A percentile compares a stretch with the other conserved stretches of the same genome.
Evolutionary conservation across 768 basidiomycete species (phyloP).

Genomic region (Gymnopilus junonius): DNA sequence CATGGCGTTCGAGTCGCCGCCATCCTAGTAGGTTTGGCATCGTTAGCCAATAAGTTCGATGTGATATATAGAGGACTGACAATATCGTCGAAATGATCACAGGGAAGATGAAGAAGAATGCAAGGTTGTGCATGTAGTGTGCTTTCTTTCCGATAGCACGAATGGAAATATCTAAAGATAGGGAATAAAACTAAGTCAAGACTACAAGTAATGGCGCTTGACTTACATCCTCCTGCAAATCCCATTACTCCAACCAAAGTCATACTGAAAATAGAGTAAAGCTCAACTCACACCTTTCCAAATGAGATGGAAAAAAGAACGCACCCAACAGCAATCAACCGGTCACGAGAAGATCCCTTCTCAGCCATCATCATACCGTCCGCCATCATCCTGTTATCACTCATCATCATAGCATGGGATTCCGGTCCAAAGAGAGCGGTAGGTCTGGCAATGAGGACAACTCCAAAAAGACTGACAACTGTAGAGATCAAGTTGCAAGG

Average conservation of each 20-base stretch:
- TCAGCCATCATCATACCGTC: slow-evolving; percentile 25
- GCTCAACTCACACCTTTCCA: background rate
- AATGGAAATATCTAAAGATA: slow-evolving; percentile 37
- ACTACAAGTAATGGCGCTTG: background rate
- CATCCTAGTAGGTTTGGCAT: slow-evolving; percentile 39
- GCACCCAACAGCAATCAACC: slow-evolving; percentile 50
- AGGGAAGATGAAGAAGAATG: slow-evolving; percentile 65
- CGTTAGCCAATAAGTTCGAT: background rate
- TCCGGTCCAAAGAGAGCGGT: slow-evolving; percentile 64
- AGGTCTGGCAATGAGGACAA: slow-evolving; percentile 82
- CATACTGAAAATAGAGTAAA: slow-evolving; percentile 38
- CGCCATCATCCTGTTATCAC: slow-evolving; percentile 1
- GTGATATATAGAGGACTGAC: slow-evolving; percentile 24
- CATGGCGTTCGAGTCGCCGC: slow-evolving; percentile 38
- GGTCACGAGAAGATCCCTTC: slow-evolving; percentile 33
- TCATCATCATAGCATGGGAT: background rate
- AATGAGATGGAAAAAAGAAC: background rate
- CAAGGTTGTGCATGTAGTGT: slow-evolving; percentile 70
- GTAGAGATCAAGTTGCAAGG: background rate
- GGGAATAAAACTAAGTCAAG: background rate
- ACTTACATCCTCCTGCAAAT: slow-evolving; percentile 70
- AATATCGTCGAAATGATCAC: slow-evolving; percentile 40
- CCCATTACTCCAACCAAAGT: slow-evolving; percentile 67
- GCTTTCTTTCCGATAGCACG: slow-evolving; percentile 77
- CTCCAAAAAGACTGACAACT: slow-evolving; percentile 74